Conservation (phyloP, 495 filamentous ascomycete species). For the Lepraria neglecta region DNA sequence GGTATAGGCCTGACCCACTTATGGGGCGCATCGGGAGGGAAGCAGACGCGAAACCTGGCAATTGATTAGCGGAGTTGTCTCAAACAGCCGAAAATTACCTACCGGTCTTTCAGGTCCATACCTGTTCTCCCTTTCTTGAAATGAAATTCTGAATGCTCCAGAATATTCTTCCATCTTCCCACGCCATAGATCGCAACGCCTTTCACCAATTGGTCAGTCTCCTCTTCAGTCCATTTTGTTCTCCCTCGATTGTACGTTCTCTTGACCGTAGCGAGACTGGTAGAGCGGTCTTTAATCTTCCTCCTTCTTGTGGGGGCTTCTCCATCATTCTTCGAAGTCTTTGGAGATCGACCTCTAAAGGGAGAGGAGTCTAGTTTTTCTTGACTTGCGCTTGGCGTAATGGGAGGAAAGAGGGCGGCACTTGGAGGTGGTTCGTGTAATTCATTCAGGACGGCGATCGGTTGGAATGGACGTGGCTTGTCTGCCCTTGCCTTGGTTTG, state of each 20-base stretch:
- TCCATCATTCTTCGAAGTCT: not conserved
- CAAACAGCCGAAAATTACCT: slow-evolving; percentile 21
- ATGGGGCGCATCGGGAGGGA: slow-evolving; percentile 16
- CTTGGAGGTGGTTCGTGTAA: slow-evolving; percentile 70
- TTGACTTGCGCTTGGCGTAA: slow-evolving; percentile 33
- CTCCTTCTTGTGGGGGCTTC: not conserved
- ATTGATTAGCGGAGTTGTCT: not conserved
- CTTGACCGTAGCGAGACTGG: slow-evolving; percentile 8
- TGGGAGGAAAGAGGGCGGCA: slow-evolving; percentile 65
- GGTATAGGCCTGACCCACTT: slow-evolving; percentile 15
- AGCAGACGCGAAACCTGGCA: slow-evolving; percentile 26
- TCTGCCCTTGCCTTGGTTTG: slow-evolving; percentile 43
- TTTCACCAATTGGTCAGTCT: slow-evolving; percentile 67
- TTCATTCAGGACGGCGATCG: slow-evolving; percentile 61
- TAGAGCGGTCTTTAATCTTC: slow-evolving; percentile 13
- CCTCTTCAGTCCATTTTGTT: slow-evolving; percentile 73
- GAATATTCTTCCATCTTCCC: slow-evolving; percentile 80
- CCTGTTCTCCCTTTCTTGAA: slow-evolving; percentile 67
- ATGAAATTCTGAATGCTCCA: slow-evolving; percentile 63
- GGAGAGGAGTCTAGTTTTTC: slow-evolving; percentile 11
- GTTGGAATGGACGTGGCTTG: slow-evolving; percentile 44
- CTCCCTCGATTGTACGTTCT: slow-evolving; percentile 18
- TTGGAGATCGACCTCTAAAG: slow-evolving; percentile 3
- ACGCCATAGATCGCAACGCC: slow-evolving; percentile 78
- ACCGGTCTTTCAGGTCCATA: slow-evolving; percentile 80